Evolutionary conservation across 2,329 filamentous ascomycete genomes (phyloP).

Genomic region (Hypocreales sp.): DNA sequence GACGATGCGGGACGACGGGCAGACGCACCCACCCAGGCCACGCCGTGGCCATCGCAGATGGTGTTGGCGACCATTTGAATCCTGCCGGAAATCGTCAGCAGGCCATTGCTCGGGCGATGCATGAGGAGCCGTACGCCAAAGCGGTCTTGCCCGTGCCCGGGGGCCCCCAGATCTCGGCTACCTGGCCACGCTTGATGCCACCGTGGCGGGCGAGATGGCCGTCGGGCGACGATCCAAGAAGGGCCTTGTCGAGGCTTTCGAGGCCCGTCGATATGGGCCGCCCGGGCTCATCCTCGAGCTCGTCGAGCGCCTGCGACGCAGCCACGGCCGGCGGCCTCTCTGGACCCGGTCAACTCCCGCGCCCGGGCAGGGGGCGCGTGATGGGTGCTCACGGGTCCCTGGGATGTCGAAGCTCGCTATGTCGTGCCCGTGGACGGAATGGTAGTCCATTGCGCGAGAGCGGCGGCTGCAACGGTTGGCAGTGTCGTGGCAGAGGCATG

Average conservation of each 20-base stretch:
- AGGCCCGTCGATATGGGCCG: slow-evolving; percentile 42
- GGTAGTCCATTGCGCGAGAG: slow-evolving; percentile 34
- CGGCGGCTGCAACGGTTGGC: no score
- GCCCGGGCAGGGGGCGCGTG: no score
- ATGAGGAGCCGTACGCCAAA: slow-evolving; percentile 50
- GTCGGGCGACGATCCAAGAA: slow-evolving; percentile 12
- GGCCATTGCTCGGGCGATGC: no score
- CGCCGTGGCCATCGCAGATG: slow-evolving; percentile 41
- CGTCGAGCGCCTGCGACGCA: slow-evolving; percentile 54
- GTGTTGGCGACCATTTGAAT: slow-evolving; percentile 54
- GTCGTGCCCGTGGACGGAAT: slow-evolving; percentile 43
- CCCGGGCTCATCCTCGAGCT: slow-evolving; percentile 33
- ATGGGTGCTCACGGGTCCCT: slow-evolving; percentile 35
- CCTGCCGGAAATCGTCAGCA: no score
- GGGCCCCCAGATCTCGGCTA: slow-evolving; percentile 80
- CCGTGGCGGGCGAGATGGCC: slow-evolving; percentile 14
- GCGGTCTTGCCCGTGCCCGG: slow-evolving; percentile 76
- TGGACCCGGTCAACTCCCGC: no score
- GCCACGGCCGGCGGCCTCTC: slow-evolving; percentile 66
- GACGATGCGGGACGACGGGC: neutral
- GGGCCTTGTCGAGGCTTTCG: slow-evolving; percentile 30
- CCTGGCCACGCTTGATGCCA: slow-evolving; percentile 59
- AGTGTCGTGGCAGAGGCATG: no score
- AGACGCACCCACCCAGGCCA: slow-evolving; percentile 69
- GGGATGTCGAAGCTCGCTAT: slow-evolving; percentile 43